Evolutionary conservation across 2,329 filamentous ascomycete species (phyloP).

Genomic region (Paracoccidioides brasiliensis): DNA sequence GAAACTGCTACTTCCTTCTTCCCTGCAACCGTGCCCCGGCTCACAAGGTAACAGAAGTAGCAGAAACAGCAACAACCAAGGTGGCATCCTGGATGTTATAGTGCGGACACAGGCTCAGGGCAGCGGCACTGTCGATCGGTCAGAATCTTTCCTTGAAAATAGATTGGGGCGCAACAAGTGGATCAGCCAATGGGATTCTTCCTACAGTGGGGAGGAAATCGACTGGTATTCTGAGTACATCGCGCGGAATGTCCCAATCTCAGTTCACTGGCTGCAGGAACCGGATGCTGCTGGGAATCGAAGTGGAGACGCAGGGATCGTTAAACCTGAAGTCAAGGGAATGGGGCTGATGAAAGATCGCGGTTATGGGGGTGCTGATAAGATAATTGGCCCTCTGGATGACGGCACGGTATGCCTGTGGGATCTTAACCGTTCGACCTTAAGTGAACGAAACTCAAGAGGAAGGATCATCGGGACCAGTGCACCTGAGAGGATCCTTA

Average conservation of each 20-base stretch:
- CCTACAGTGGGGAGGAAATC: slow-evolving; percentile 55
- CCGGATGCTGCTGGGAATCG: slow-evolving; percentile 25
- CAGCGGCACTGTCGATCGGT: neutral
- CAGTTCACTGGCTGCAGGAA: slow-evolving; percentile 62
- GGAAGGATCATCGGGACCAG: slow-evolving; percentile 52
- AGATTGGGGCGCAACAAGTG: neutral
- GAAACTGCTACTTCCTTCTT: neutral
- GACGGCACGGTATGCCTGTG: slow-evolving; percentile 81
- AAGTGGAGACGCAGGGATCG: slow-evolving; percentile 25
- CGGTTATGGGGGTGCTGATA: slow-evolving; percentile 39
- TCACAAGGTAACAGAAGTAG: neutral
- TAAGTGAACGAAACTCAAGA: slow-evolving; percentile 22
- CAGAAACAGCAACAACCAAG: neutral
- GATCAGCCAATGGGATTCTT: slow-evolving; percentile 61
- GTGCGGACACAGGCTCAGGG: neutral
- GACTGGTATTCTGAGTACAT: slow-evolving; percentile 87
- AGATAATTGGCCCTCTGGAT: slow-evolving; percentile 65
- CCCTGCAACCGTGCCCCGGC: too few relatives aligned
- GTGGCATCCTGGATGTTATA: neutral
- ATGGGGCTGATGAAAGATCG: slow-evolving; percentile 52
- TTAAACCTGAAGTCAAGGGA: slow-evolving; percentile 55
- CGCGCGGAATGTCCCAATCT: slow-evolving; percentile 62
- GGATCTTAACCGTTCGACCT: slow-evolving; percentile 46
- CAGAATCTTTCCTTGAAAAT: neutral
- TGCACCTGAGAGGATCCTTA: slow-evolving; percentile 52